Evolutionary conservation across 2,329 filamentous ascomycete species (phyloP).

Genomic region (Diaporthe sp.): DNA sequence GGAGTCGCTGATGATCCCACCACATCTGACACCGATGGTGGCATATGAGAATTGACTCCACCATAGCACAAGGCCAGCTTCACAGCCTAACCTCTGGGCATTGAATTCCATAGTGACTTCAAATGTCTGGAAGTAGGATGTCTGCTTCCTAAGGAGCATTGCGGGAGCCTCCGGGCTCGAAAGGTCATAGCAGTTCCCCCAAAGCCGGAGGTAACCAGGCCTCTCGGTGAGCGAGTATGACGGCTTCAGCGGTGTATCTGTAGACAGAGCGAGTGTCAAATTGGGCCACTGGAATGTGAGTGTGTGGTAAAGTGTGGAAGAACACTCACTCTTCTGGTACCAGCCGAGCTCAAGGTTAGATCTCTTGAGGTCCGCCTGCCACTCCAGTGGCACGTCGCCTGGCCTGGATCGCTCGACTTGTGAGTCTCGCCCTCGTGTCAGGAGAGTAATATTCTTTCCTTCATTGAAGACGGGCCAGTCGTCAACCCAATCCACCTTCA

Average conservation of each 20-base stretch:
- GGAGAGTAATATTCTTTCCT: slow-evolving; percentile 58
- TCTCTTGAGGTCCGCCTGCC: slow-evolving; percentile 53
- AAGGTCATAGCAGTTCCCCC: slow-evolving; percentile 67
- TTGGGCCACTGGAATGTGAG: neutral
- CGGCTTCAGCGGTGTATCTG: slow-evolving; percentile 62
- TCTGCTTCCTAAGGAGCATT: slow-evolving; percentile 68
- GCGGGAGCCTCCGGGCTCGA: slow-evolving; percentile 65
- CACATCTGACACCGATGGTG: slow-evolving; percentile 48
- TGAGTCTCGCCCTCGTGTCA: slow-evolving; percentile 50
- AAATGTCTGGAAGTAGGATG: slow-evolving; percentile 58
- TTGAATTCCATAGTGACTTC: slow-evolving; percentile 60
- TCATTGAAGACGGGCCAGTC: slow-evolving; percentile 67
- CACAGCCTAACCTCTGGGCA: slow-evolving; percentile 57
- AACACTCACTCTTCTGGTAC: slow-evolving; percentile 54
- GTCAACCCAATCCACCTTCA: slow-evolving; percentile 63
- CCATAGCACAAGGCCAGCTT: slow-evolving; percentile 68
- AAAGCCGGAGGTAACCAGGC: slow-evolving; percentile 60
- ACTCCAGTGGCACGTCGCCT: slow-evolving; percentile 50
- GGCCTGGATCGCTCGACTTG: slow-evolving; percentile 36
- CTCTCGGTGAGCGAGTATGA: slow-evolving; percentile 62
- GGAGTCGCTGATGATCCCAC: slow-evolving; percentile 40
- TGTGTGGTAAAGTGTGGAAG: neutral
- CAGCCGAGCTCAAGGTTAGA: slow-evolving; percentile 52
- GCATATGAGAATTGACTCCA: slow-evolving; percentile 63
- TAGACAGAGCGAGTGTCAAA: slow-evolving; percentile 16